Base-by-base conservation (phyloP, 768 basidiomycete genomes). In the Panaeolus cyanescens region DNA sequence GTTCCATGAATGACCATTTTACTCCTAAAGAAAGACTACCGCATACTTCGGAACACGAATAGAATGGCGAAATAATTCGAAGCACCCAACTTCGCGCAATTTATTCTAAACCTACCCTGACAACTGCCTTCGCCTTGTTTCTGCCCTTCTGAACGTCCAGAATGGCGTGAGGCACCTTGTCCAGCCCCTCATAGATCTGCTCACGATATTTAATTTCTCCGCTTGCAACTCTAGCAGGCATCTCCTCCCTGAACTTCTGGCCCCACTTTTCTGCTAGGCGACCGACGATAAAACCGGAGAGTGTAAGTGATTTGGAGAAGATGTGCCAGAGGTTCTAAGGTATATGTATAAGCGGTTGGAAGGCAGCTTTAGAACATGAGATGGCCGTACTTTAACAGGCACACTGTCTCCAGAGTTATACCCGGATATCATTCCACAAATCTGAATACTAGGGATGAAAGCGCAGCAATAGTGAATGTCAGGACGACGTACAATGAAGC, bases 141-240 rank as follows among this genome's bases (percentile, higher is more conserved):
- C 63, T 67, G 1, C 78, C 77, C 58, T 74, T 72, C 60, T 74
- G 72, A 0, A 78, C 73, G 1, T 65, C 72, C 20, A 74, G 54
- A 2, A 78, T 65, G 1, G 67, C 76, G 5, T 79, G 75, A 1
- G 76, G 77, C 13, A 76, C 71, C 39, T 65, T 73, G 6, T 76
- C 81, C 32, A 87, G 69, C 1, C 85, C 85, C 5, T 70, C 68
- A 8, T 69, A 75, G 1, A 83, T 59, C 45, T 85, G 77, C 62
- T 86, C 85, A 7, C 64, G 71, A 42, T 79, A 75, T 67, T 81
- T 82, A 53, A 85, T 61, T 65, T 83, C 77, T 3, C 85, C 83
- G 2, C 68, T 74, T 3, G 75, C 79, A 32, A 86, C 64, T 36
- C 74, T 71, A 3, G 68, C 65, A 3, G 83, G 79, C 1, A 86